Base-by-base conservation (phyloP, 768 basidiomycete species). In the Basidioascus undulatus region DNA sequence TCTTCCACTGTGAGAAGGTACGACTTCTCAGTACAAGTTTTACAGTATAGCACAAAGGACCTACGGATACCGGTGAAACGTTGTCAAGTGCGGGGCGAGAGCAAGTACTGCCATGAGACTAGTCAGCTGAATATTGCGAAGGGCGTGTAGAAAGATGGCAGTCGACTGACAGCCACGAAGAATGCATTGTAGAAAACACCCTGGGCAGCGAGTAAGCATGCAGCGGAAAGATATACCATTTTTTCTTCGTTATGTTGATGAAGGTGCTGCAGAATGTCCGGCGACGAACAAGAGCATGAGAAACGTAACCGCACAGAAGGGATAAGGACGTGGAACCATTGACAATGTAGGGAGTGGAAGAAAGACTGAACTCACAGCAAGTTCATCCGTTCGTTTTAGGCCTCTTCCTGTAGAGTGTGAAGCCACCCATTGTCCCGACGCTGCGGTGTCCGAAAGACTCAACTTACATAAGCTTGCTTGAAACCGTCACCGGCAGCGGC, bases 381-480 rank as follows among this genome's bases (percentile, higher is more conserved):
- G 57, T 89, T 83, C 81, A 92, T 89, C 27, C 89, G 65, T 61
- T 98, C 89, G 55, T 96, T 96, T 54, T 96, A 84, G 11, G 86
- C 84, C 61, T 92, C 89, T 55, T 84, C 77, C 15, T 92, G 62
- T 32, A 83, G 69, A 6, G 83, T 87, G 55, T 86, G 81, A 48
- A 92, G 92, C 84, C 84, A 86, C 28, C 70, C 66, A 21, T 63
- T 64, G 50, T 71, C 68, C 43, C 68, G 63, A 49, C 62, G 59
- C 64, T 70, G 46, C n/a, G n/a, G n/a, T n/a, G n/a, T n/a, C n/a
- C n/a, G n/a, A n/a, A n/a, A n/a, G n/a, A n/a, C n/a, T n/a, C n/a
- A n/a, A n/a, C n/a, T n/a, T n/a, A n/a, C n/a, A n/a, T n/a, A n/a
- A n/a, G n/a, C n/a, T n/a, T n/a, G n/a, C n/a, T n/a, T n/a, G n/a